These are phyloP conservation scores for Sclerotinia borealis DNA, from an alignment of 2,329 filamentous ascomycete genomes.

Conservation along the genomic window DNA sequence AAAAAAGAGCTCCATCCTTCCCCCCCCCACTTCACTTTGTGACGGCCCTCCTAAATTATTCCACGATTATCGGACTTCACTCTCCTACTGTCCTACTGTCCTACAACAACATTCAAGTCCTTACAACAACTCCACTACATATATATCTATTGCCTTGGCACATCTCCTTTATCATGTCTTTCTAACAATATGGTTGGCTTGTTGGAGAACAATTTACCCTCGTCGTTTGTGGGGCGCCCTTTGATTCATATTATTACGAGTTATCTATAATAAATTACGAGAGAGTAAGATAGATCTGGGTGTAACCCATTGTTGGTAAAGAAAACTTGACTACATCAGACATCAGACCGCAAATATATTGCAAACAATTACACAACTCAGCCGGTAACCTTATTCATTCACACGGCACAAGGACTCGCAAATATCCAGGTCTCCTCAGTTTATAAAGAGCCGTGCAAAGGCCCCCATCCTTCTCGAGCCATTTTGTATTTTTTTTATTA, in stretches of 20 bases:
- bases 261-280: conserved; percentile 5
- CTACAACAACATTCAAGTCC: neutral
- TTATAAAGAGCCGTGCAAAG: neutral
- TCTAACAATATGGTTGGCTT: conserved; percentile 1
- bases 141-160: neutral
- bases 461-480: neutral
- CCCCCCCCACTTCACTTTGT: neutral
- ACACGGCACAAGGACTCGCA: neutral
- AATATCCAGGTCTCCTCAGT: neutral
- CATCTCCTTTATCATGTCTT: neutral
- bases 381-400: neutral
- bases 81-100: neutral
- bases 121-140: neutral
- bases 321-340: neutral
- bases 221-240: conserved; percentile 2
- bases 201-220: neutral
- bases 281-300: neutral
- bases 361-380: neutral
- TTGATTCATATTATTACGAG: conserved; percentile 7
- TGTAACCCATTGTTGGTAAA: neutral
- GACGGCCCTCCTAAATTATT: neutral
- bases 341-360: neutral
- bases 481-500: no score
- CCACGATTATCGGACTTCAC: neutral
- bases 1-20: neutral